Base-by-base conservation (phyloP, 75 land plant species). In the Pinus taeda region DNA sequence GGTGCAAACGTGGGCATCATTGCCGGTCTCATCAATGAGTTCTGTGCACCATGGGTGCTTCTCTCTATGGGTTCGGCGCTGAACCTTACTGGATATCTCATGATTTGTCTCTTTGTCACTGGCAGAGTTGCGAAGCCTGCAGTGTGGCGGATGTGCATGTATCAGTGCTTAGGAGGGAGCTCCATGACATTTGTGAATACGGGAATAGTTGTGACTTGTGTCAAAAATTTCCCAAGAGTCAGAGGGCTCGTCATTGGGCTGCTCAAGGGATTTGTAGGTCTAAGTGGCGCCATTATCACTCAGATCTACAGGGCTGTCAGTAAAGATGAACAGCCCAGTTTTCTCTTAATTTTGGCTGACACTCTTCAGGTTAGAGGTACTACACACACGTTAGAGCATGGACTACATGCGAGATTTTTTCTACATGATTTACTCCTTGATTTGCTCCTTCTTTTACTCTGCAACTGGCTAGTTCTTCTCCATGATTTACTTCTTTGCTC, bases 71-170 rank as follows among this genome's bases (percentile, higher is more conserved):
- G 86, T 12, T 81, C 87, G 3, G 82, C 53, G 7, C 20, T 78
- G 75, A 72, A 58, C 39, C 6, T 65, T 1, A 37, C 75, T 33
- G 87, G 87, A 6, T 85, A 85, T 57, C 37, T 66, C 59, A 84
- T 85, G 87, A 56, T 85, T 29, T 85, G 86, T 86, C 76, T 85
- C 17, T 33, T 85, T 61, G 86, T 79, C 39, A 83, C 82, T 0
- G 74, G 59, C 37, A 74, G 75, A 21, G 57, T 84, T 70, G 26
- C 81, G 15, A 70, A 57, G 6, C 84, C 84, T 4, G 18, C 58
- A 12, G 17, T 75, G 22, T 85, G 87, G 87, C 87, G 83, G 56
- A 85, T 85, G 87, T 83, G 76, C 60, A 7, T 79, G 30, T 85
- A 63, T 69, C 80, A 84, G 17, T 71, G 66, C 33, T 55, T 83